A percentile compares a stretch with the other conserved stretches of the same genome.
These are phyloP conservation scores for Aspergillus piperis DNA, from an alignment of 2,329 filamentous ascomycete genomes.

Conservation along the genomic window DNA sequence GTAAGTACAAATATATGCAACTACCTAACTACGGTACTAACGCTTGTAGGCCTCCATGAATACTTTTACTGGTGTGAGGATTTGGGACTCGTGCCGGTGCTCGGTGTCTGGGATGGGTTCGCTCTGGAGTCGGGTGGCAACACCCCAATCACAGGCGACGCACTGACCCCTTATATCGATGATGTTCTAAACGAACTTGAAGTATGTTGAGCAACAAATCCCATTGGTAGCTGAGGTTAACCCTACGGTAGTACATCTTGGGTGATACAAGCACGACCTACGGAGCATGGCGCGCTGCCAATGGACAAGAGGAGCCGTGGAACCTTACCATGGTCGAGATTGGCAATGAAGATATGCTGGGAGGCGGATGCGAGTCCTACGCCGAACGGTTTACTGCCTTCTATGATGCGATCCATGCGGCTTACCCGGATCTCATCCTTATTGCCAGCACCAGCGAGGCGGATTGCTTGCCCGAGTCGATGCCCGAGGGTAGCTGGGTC, in stretches of 20 bases:
- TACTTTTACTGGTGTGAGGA: conserved; percentile 53
- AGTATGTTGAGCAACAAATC: conserved; percentile 9
- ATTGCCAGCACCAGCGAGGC: conserved; percentile 42
- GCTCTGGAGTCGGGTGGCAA: conserved; percentile 41
- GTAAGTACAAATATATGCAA: not conserved
- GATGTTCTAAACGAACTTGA: conserved; percentile 40
- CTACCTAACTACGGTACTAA: conserved; percentile 32
- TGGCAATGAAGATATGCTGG: conserved; percentile 68
- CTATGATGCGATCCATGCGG: conserved; percentile 58
- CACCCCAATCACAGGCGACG: conserved; percentile 36
- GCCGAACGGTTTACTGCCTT: conserved; percentile 61
- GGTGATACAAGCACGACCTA: conserved; percentile 32
- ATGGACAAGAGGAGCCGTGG: conserved; percentile 65
- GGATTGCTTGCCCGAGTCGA: conserved; percentile 22
- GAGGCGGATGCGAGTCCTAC: conserved; percentile 52
- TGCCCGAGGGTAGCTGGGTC: conserved; percentile 40
- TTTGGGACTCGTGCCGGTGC: conserved; percentile 45
- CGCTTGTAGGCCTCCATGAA: conserved; percentile 49
- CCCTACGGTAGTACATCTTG: conserved; percentile 7
- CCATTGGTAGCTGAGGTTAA: not conserved
- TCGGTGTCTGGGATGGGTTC: conserved; percentile 49
- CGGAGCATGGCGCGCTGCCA: conserved; percentile 55
- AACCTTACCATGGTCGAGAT: conserved; percentile 63
- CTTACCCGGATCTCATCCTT: conserved; percentile 58
- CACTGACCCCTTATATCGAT: conserved; percentile 35